Percentiles rank a stretch among this genome's conserved stretches.
Evolutionary conservation across 2,329 filamentous ascomycete species (phyloP).

Genomic region (Neofusicoccum ribis): DNA sequence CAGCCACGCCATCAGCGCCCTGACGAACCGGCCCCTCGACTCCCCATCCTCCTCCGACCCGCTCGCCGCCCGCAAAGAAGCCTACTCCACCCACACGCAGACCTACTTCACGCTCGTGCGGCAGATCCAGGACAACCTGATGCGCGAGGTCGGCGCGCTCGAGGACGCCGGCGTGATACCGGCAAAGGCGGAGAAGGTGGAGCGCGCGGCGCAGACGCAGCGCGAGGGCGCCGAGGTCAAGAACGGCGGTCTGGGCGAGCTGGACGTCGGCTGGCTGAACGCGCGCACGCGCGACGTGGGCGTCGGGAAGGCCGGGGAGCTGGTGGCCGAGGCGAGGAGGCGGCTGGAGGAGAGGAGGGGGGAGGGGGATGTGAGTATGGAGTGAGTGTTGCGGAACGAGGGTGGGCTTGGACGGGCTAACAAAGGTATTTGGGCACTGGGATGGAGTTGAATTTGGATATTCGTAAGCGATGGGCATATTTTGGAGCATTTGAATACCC

Average conservation of each 20-base stretch:
- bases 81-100: constrained; percentile 1
- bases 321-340: constrained; percentile 65
- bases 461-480: not conserved
- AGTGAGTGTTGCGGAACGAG: not conserved
- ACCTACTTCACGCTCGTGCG: constrained; percentile 4
- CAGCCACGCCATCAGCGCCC: constrained; percentile 61
- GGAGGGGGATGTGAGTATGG: constrained; percentile 15
- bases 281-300: constrained; percentile 80
- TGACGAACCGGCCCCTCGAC: constrained; percentile 36
- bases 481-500: not conserved
- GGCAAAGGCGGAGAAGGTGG: constrained; percentile 34
- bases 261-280: constrained; percentile 90
- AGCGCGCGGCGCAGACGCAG: constrained; percentile 6
- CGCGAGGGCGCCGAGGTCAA: constrained; percentile 28
- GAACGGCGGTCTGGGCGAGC: constrained; percentile 51
- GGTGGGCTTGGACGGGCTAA: too few species aligned
- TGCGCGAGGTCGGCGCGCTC: constrained; percentile 66
- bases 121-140: constrained; percentile 4
- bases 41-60: constrained; percentile 27
- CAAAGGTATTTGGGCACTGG: not conserved
- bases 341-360: constrained; percentile 50
- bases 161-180: constrained; percentile 77
- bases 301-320: constrained; percentile 78
- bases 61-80: constrained; percentile 27
- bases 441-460: not conserved